Evolutionary conservation across 1,284 basidiomycete species (phyloP).

Genomic region (Erythrobasidium hasegawianum): DNA sequence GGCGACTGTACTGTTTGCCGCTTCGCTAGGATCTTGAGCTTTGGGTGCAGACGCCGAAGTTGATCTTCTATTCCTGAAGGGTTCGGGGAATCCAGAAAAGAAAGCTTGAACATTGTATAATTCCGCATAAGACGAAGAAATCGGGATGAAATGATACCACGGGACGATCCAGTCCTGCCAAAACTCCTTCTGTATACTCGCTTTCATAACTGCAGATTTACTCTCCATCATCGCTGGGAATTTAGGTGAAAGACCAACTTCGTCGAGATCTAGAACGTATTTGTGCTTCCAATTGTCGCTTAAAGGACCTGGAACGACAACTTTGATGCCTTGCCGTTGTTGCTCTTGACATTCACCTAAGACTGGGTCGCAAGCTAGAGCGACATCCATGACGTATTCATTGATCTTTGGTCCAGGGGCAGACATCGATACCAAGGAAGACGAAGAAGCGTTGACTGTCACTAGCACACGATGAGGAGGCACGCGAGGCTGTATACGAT

Average conservation of each 20-base stretch:
- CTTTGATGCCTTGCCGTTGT: constrained; percentile 44
- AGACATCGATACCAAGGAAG: constrained; percentile 41
- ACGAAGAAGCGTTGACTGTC: constrained; percentile 42
- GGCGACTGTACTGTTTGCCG: neutral
- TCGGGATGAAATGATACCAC: constrained; percentile 80
- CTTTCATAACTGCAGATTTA: constrained; percentile 83
- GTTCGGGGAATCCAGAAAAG: constrained; percentile 64
- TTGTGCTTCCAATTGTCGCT: constrained; percentile 88
- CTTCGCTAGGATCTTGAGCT: neutral
- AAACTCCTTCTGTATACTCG: constrained; percentile 84
- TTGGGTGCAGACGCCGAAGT: constrained; percentile 32
- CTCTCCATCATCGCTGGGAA: constrained; percentile 80
- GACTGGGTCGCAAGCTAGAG: constrained; percentile 56
- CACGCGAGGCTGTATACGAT: constrained; percentile 51
- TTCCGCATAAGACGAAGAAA: constrained; percentile 78
- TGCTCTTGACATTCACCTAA: constrained; percentile 72
- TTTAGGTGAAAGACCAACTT: constrained; percentile 87
- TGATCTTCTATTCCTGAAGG: constrained; percentile 36
- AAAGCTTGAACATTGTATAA: constrained; percentile 87
- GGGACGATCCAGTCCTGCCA: constrained; percentile 55
- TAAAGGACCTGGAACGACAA: constrained; percentile 60
- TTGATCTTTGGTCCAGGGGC: constrained; percentile 62
- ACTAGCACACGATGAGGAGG: constrained; percentile 64
- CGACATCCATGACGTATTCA: constrained; percentile 77
- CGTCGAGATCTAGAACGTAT: constrained; percentile 85